Evolutionary conservation across 73 alveolate genomes (phyloP).

Genomic region (Blepharisma stoltei): DNA sequence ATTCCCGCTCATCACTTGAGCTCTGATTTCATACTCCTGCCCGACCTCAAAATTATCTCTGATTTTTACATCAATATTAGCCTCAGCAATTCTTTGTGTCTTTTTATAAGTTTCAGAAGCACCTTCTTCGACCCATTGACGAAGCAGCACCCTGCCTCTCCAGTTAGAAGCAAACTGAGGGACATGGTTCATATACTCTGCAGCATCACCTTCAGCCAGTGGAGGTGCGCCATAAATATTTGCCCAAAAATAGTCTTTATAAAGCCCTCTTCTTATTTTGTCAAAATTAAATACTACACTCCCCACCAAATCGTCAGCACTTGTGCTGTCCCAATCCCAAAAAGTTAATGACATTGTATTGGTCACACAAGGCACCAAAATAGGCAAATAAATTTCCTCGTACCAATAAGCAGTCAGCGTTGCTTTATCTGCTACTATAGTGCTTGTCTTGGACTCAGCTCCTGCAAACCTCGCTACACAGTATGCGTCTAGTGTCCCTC

Average conservation of each 20-base stretch:
- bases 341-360: neutral
- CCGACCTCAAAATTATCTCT: neutral
- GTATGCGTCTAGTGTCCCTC: conserved; percentile 23
- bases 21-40: conserved; percentile 25
- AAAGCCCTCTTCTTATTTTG: neutral
- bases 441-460: neutral
- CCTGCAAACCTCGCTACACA: conserved; percentile 16
- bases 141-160: conserved; percentile 77
- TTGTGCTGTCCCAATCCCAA: conserved; percentile 3
- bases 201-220: conserved; percentile 48
- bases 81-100: neutral
- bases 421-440: neutral
- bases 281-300: neutral
- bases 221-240: conserved; percentile 79
- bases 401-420: conserved; percentile 20
- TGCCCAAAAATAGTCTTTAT: conserved; percentile 33
- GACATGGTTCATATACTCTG: conserved; percentile 64
- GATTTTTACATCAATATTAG: neutral
- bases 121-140: conserved; percentile 49
- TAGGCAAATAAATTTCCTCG: conserved; percentile 22
- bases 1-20: conserved; percentile 19
- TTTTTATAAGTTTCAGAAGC: conserved; percentile 55
- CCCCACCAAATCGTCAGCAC: conserved; percentile 32
- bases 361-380: conserved; percentile 7
- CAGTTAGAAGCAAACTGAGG: conserved; percentile 75